Evolutionary conservation across 768 basidiomycete genomes (phyloP), one percentile per base, ranked within the genome.

Genomic region (Russula olivacea): DNA sequence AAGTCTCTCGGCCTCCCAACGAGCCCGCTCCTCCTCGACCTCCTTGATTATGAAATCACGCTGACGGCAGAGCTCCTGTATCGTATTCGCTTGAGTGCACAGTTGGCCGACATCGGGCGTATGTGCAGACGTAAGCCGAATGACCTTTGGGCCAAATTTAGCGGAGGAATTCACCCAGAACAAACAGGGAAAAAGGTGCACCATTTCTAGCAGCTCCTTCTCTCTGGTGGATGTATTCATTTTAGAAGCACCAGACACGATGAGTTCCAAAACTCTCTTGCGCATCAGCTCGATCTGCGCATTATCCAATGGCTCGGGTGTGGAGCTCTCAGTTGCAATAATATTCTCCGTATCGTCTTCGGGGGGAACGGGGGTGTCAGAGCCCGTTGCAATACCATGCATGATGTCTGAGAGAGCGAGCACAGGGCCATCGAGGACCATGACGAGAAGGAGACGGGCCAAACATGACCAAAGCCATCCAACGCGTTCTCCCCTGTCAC

Each of bases 1-100:
- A 17, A 82, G 81, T 68, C 80, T 79, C 71, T 90, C 88, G 1
- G 81, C 78, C 36, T 81, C 74, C 85, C 84, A 88, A 41, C 81
- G 77, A 8, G 76, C 75, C n/a, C 79, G 78, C 60, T 88, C 83
- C 58, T 87, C 84, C 47, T 83, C 78, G 8, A 78, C 74, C 45
- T 82, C 80, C 23, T 71, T 72, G 3, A 82, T 64, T 14, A 89
- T 68, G 61, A 81, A 80, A 68, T 88, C 82, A 14, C 85, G 80
- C 67, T 91, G 88, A 11, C 73, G 67, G 1, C 76, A 78, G 11
- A 91, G 72, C 1, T 76, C 73, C 3, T 81, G 75, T 68, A 90
- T 90, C 15, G 79, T 78, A 30, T 81, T 78, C 8, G 88, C 88
- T 68, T 91, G 89, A 48, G 76, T 75, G 19, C 80, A 69, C 2